Percentiles rank a stretch among this genome's conserved stretches.
Evolutionary conservation across 1,139 yeast species (phyloP).

Genomic region (Lodderomyces beijingensis): DNA sequence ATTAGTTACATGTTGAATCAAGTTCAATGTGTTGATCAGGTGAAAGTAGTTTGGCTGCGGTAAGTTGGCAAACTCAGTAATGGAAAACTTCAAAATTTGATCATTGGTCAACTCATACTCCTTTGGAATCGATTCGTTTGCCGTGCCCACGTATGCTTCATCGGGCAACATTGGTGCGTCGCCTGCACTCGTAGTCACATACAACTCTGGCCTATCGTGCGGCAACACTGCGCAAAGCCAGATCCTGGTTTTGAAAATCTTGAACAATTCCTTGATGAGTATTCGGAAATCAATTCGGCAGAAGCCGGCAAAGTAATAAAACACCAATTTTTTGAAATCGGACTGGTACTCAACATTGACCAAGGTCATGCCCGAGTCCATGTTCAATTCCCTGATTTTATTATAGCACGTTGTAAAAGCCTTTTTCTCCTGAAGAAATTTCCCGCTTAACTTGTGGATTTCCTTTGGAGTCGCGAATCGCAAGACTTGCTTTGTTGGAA

Average conservation of each 20-base stretch:
- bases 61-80: constrained; percentile 33
- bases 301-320: constrained; percentile 74
- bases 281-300: constrained; percentile 90
- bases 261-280: constrained; percentile 84
- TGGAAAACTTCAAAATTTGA: constrained; percentile 38
- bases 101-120: constrained; percentile 43
- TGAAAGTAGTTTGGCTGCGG: constrained; percentile 41
- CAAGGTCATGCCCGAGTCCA: constrained; percentile 39
- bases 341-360: constrained; percentile 90
- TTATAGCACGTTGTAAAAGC: constrained; percentile 44
- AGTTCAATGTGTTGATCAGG: constrained; percentile 35
- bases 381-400: constrained; percentile 41
- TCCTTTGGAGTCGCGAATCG: constrained; percentile 49
- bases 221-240: constrained; percentile 89
- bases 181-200: constrained; percentile 15
- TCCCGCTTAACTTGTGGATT: constrained; percentile 39
- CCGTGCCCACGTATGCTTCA: too few relatives aligned
- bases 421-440: constrained; percentile 44
- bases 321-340: constrained; percentile 89
- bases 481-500: constrained; percentile 48
- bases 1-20: constrained; percentile 27
- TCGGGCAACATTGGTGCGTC: constrained; percentile 5
- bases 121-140: constrained; percentile 22
- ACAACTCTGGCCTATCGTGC: constrained; percentile 31
- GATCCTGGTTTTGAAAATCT: constrained; percentile 90